A percentile compares a stretch with the other conserved stretches of the same genome.
phyloP scores from a whole-genome alignment of 345 rosid species.

The Jatropha curcas region DNA sequence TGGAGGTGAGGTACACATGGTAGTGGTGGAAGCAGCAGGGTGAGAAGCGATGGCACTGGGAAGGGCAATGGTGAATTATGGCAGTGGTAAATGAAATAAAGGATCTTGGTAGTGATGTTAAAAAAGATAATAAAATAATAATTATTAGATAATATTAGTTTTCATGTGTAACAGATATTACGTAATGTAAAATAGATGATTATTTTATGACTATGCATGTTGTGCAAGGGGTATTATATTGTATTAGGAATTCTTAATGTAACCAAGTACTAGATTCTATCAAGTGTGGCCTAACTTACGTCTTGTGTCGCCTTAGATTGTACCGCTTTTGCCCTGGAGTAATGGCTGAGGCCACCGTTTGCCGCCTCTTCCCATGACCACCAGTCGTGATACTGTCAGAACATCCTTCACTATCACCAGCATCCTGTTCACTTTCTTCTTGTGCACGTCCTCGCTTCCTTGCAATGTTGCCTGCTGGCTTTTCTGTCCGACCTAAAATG shows the following conservation, averaged over 20 bases:
- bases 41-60: not conserved
- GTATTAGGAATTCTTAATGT: not conserved
- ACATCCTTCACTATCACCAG: slow-evolving; percentile 60
- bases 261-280: not conserved
- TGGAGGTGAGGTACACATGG: not conserved
- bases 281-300: slow-evolving; percentile 46
- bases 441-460: slow-evolving; percentile 58
- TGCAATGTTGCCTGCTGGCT: slow-evolving; percentile 34
- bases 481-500: slow-evolving; percentile 34
- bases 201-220: no score
- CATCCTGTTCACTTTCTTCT: slow-evolving; percentile 50
- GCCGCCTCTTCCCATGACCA: slow-evolving; percentile 68
- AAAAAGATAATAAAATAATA: not conserved
- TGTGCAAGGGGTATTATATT: no score
- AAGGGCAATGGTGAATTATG: not conserved
- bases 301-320: slow-evolving; percentile 71
- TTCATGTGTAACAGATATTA: not conserved
- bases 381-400: slow-evolving; percentile 62
- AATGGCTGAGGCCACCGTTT: slow-evolving; percentile 38
- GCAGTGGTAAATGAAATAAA: not conserved
- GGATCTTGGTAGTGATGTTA: not conserved
- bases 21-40: not conserved
- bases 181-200: not conserved
- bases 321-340: slow-evolving; percentile 67
- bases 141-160: not conserved